phyloP scores from a whole-genome alignment of 192 early-diverging fungal species.

The Allomyces javanicus region DNA sequence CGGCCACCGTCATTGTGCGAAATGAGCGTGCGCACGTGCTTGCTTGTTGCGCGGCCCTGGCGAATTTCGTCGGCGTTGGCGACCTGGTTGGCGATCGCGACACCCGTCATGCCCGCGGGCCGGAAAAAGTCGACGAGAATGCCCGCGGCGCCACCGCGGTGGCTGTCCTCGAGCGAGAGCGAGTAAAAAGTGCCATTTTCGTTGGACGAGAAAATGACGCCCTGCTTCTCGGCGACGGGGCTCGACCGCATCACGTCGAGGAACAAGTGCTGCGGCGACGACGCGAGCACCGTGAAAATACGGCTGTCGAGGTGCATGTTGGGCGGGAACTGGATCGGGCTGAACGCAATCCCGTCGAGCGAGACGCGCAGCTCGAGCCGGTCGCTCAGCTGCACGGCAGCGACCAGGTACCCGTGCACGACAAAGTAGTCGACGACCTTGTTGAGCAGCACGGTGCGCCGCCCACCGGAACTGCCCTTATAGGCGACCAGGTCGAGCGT shows the following conservation, averaged over 20 bases:
- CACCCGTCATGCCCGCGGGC: conserved; percentile 67
- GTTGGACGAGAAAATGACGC: conserved; percentile 77
- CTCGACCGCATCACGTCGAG: conserved; percentile 52
- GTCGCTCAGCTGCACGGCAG: conserved; percentile 32
- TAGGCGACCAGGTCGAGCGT: conserved; percentile 49
- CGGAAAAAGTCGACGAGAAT: conserved; percentile 77
- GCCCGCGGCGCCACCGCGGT: conserved; percentile 42
- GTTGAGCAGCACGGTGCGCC: conserved; percentile 29
- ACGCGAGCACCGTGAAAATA: conserved; percentile 70
- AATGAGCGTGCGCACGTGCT: conserved; percentile 43
- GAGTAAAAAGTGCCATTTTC: conserved; percentile 71
- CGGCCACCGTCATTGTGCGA: conserved; percentile 58
- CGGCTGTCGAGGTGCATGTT: conserved; percentile 33
- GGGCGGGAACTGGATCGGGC: conserved; percentile 66
- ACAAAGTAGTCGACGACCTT: conserved; percentile 61
- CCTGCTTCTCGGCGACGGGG: conserved; percentile 38
- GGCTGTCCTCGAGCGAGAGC: conserved; percentile 44
- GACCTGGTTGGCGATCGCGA: conserved; percentile 64
- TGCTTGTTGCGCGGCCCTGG: conserved; percentile 19
- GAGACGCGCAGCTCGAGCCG: conserved; percentile 43
- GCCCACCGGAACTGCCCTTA: conserved; percentile 27
- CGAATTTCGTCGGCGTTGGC: conserved; percentile 38
- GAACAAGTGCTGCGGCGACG: conserved; percentile 53
- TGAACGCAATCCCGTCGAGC: conserved; percentile 49
- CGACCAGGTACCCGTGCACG: conserved; percentile 58